phyloP scores from a whole-genome alignment of 2,329 filamentous ascomycete genomes.

The Nectriaceae sp. region DNA sequence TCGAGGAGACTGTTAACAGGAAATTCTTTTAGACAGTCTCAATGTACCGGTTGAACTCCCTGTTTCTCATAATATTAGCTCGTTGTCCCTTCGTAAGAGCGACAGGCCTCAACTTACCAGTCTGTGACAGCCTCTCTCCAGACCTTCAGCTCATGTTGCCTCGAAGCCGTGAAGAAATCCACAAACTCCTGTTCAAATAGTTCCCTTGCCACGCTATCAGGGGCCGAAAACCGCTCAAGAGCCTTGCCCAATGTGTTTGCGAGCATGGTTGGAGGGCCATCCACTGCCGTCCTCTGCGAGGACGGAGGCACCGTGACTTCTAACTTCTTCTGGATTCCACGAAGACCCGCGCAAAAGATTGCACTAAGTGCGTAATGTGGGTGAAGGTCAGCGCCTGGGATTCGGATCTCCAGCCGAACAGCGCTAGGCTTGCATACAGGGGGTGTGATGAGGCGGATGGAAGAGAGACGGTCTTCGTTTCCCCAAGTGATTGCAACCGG shows the following conservation, averaged over 20 bases:
- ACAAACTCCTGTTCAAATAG: not conserved
- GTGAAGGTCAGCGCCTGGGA: slow-evolving; percentile 72
- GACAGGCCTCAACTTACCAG: not conserved
- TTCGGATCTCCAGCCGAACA: slow-evolving; percentile 71
- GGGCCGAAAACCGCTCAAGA: not conserved
- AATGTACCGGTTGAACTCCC: not conserved
- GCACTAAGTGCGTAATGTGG: slow-evolving; percentile 69
- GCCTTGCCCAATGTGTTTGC: not conserved
- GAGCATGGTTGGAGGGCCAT: not conserved
- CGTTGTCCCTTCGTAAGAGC: not conserved
- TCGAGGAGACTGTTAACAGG: too few relatives aligned
- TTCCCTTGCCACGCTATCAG: not conserved
- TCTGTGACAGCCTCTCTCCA: not conserved
- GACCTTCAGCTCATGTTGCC: not conserved
- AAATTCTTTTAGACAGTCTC: not conserved
- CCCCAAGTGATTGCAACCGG: slow-evolving; percentile 78
- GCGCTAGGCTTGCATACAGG: slow-evolving; percentile 68
- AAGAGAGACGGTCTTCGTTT: slow-evolving; percentile 71
- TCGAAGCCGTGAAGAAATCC: not conserved
- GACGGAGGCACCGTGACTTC: slow-evolving; percentile 63
- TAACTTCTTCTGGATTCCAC: slow-evolving; percentile 72
- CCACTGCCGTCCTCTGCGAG: not conserved
- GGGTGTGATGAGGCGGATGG: slow-evolving; percentile 45
- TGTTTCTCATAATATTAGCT: not conserved
- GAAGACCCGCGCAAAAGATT: slow-evolving; percentile 68